Evolutionary conservation across 2,329 filamentous ascomycete genomes (phyloP).

Genomic region (Lasiodiplodia gonubiensis): DNA sequence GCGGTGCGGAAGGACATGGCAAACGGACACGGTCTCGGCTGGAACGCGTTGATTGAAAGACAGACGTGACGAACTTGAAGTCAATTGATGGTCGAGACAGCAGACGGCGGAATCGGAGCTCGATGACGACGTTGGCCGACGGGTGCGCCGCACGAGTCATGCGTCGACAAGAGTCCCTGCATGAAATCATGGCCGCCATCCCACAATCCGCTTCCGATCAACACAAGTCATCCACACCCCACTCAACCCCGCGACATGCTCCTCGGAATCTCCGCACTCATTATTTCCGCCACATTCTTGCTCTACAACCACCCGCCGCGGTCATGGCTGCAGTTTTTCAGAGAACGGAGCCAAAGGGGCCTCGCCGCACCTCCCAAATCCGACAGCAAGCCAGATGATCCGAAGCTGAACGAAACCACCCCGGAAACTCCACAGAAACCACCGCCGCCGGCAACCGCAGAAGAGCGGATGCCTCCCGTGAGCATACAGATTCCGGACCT

Average conservation of each 20-base stretch:
- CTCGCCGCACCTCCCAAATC: constrained; percentile 11
- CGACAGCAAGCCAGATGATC: background rate
- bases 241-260: constrained; percentile 38
- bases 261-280: constrained; percentile 45
- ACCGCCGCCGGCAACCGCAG: constrained; percentile 18
- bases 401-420: background rate
- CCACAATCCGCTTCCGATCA: constrained; percentile 18
- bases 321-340: constrained; percentile 38
- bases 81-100: background rate
- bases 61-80: background rate
- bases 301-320: constrained; percentile 44
- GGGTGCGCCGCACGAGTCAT: constrained; percentile 19
- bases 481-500: constrained; percentile 29
- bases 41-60: background rate
- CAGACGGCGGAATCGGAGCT: constrained; percentile 1
- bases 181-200: constrained; percentile 25
- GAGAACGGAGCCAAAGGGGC: constrained; percentile 1
- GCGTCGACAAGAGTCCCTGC: background rate
- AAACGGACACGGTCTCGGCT: background rate
- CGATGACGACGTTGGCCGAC: constrained; percentile 22
- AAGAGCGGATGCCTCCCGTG: constrained; percentile 4
- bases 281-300: constrained; percentile 45
- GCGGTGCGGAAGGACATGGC: constrained; percentile 2
- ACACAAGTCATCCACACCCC: background rate
- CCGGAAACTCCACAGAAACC: constrained; percentile 5